phyloP scores from a whole-genome alignment of 305 asterid species.

The Fraxinus ornus region DNA sequence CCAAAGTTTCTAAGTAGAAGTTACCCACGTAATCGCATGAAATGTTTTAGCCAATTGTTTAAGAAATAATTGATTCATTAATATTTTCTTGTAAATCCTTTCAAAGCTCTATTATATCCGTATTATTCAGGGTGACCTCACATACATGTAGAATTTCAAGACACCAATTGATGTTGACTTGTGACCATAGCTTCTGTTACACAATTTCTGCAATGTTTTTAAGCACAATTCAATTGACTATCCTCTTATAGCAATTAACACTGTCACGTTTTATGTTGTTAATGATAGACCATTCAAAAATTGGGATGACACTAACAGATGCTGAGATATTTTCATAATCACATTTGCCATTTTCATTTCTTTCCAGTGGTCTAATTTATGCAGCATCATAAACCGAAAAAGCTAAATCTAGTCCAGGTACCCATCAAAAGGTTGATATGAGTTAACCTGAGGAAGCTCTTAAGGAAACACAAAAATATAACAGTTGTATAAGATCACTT shows the following conservation, averaged over 20 bases:
- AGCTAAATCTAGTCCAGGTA: not conserved
- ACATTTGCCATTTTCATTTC: not conserved
- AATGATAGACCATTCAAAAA: not conserved
- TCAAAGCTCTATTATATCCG: not conserved
- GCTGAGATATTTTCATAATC: not conserved
- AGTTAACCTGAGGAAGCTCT: not conserved
- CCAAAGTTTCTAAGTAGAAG: not conserved
- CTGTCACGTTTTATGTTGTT: not conserved
- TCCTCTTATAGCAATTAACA: not conserved
- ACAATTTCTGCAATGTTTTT: not conserved
- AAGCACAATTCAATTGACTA: not conserved
- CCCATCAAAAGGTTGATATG: not conserved
- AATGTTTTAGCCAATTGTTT: not conserved
- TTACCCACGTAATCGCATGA: not conserved
- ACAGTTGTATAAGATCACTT: not conserved
- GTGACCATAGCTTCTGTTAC: not conserved
- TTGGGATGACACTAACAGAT: not conserved
- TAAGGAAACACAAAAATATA: not conserved
- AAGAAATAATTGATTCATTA: not conserved
- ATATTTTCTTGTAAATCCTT: not conserved
- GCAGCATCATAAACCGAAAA: not conserved
- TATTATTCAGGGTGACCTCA: not conserved
- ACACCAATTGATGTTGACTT: not conserved
- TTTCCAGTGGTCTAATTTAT: not conserved
- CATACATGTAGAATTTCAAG: not conserved